Evolutionary conservation across 2,329 filamentous ascomycete species (phyloP).

Genomic region (Didymella lethalis): DNA sequence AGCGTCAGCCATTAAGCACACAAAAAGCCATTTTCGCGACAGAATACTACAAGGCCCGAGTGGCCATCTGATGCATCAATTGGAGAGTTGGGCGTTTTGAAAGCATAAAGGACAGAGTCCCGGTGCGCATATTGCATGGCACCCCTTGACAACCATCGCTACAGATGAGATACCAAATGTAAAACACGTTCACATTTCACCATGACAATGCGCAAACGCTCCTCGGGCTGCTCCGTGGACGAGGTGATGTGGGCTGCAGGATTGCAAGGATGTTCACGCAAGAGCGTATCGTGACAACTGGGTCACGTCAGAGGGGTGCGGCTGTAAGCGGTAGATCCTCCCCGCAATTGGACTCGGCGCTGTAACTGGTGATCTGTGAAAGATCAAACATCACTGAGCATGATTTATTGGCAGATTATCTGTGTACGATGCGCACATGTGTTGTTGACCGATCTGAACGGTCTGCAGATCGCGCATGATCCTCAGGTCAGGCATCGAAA

Average conservation of each 20-base stretch:
- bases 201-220: background rate
- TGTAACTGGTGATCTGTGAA: background rate
- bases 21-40: background rate
- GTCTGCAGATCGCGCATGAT: constrained; percentile 4
- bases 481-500: constrained; percentile 1
- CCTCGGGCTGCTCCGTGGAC: background rate
- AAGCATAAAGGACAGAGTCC: constrained; percentile 7
- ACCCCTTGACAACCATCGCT: constrained; percentile 1
- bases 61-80: constrained; percentile 9
- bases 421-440: background rate
- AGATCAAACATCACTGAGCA: background rate
- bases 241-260: background rate
- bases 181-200: constrained; percentile 8
- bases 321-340: background rate
- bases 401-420: background rate
- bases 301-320: constrained; percentile 1
- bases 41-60: background rate
- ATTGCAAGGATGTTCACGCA: constrained; percentile 6
- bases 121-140: constrained; percentile 12
- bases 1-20: background rate
- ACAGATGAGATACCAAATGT: constrained; percentile 19
- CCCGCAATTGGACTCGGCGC: background rate
- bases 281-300: constrained; percentile 6
- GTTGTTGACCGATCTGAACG: background rate
- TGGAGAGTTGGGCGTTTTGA: constrained; percentile 14